phyloP scores from a whole-genome alignment of 495 filamentous ascomycete species.

The Xylaria telfairii region DNA sequence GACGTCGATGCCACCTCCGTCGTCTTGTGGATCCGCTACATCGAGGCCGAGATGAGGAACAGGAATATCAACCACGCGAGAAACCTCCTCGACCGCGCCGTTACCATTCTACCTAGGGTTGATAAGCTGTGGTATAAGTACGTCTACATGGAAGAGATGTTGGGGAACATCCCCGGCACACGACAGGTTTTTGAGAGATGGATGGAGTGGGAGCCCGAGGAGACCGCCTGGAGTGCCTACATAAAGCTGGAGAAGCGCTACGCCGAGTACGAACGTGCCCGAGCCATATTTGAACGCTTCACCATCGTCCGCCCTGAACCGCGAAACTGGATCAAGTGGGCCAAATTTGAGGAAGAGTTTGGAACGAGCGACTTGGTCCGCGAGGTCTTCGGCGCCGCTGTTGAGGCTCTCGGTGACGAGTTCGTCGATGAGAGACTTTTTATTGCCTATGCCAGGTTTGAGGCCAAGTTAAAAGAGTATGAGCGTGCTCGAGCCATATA shows the following conservation, averaged over 20 bases:
- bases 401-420: constrained; percentile 90
- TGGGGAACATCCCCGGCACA: constrained; percentile 89
- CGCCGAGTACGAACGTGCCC: constrained; percentile 82
- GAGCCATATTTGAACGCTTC: constrained; percentile 87
- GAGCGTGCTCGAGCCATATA: constrained; percentile 96
- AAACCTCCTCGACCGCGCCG: constrained; percentile 92
- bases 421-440: constrained; percentile 98
- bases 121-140: constrained; percentile 99
- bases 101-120: constrained; percentile 87
- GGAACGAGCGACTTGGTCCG: constrained; percentile 89
- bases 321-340: constrained; percentile 98
- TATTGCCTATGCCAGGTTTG: constrained; percentile 88
- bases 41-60: constrained; percentile 95
- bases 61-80: constrained; percentile 97
- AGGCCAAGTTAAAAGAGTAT: constrained; percentile 92
- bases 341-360: constrained; percentile 93
- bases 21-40: constrained; percentile 84
- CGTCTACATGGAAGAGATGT: constrained; percentile 97
- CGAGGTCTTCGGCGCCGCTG: constrained; percentile 88
- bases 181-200: constrained; percentile 96
- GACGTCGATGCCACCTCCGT: constrained; percentile 90
- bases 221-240: constrained; percentile 93
- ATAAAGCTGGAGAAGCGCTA: constrained; percentile 98
- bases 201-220: constrained; percentile 98
- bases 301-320: constrained; percentile 94